Percentiles rank a stretch among this genome's conserved stretches.
These are phyloP conservation scores for Mucor piriformis DNA, from an alignment of 371 early-diverging fungal species.

Conservation along the genomic window DNA sequence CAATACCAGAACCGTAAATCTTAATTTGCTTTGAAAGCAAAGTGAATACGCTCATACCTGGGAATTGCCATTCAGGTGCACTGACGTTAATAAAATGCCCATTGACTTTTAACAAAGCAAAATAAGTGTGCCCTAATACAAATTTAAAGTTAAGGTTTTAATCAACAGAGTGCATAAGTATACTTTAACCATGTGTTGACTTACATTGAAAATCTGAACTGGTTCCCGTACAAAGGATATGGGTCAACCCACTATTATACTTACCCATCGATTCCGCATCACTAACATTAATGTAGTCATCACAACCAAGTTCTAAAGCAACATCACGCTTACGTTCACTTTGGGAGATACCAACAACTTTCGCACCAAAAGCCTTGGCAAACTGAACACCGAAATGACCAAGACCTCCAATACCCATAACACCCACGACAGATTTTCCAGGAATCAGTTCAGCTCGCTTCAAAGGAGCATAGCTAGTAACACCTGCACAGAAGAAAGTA, in stretches of 20 bases:
- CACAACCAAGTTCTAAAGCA: conserved; percentile 41
- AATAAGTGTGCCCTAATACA: conserved; percentile 26
- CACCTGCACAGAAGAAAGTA: too few relatives aligned
- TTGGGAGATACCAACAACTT: conserved; percentile 60
- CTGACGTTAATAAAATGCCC: too few relatives aligned
- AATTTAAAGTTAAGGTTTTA: not conserved
- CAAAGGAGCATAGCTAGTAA: too few relatives aligned
- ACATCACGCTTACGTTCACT: conserved; percentile 40
- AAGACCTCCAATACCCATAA: conserved; percentile 64
- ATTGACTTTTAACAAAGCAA: too few relatives aligned
- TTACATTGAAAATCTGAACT: conserved; percentile 15
- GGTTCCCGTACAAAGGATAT: conserved; percentile 38
- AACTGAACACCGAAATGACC: conserved; percentile 71
- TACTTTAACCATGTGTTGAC: too few relatives aligned
- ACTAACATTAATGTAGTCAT: conserved; percentile 34
- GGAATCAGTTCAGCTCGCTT: too few relatives aligned
- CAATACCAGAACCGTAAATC: conserved; percentile 68
- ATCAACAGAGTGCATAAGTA: too few relatives aligned
- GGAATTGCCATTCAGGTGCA: too few relatives aligned
- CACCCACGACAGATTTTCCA: too few relatives aligned
- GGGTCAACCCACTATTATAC: conserved; percentile 36
- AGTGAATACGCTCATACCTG: not conserved
- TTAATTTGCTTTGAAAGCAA: conserved; percentile 32
- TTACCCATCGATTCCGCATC: conserved; percentile 52
- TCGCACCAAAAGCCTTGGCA: conserved; percentile 64